A percentile compares a stretch with the other conserved stretches of the same genome.
Evolutionary conservation across 2,329 filamentous ascomycete genomes (phyloP).

Genomic region (Elsinoe batatas): DNA sequence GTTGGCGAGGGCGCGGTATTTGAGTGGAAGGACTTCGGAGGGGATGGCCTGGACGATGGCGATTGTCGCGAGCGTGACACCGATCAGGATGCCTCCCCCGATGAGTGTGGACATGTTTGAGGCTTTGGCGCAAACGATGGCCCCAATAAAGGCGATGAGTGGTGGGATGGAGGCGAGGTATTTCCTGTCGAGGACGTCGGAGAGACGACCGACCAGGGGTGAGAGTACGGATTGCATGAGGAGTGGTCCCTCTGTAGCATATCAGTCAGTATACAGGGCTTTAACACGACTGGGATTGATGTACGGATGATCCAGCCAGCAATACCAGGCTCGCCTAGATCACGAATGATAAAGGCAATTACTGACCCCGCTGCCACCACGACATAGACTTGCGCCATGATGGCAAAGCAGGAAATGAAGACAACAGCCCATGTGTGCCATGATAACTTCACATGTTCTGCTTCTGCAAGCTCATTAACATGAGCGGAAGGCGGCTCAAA

Average conservation of each 20-base stretch:
- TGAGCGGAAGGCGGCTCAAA: constrained; percentile 7
- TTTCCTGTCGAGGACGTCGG: constrained; percentile 48
- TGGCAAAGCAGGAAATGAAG: constrained; percentile 42
- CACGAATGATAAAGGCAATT: constrained; percentile 46
- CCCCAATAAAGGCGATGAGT: constrained; percentile 44
- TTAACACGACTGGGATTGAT: constrained; percentile 20
- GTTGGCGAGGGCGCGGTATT: constrained; percentile 47
- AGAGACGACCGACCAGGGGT: constrained; percentile 46
- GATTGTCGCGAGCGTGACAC: constrained; percentile 44
- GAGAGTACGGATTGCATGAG: constrained; percentile 49
- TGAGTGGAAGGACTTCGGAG: constrained; percentile 47
- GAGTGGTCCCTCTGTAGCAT: constrained; percentile 43
- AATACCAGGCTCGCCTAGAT: constrained; percentile 42
- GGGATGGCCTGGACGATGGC: constrained; percentile 48
- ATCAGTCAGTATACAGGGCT: background rate
- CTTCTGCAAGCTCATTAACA: constrained; percentile 1
- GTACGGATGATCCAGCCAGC: constrained; percentile 48
- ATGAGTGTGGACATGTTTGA: constrained; percentile 48
- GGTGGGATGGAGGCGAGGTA: constrained; percentile 44
- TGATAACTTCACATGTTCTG: constrained; percentile 38
- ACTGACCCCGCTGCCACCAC: constrained; percentile 47
- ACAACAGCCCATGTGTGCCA: constrained; percentile 48
- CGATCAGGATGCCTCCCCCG: constrained; percentile 49
- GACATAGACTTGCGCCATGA: constrained; percentile 47
- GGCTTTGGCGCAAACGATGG: constrained; percentile 46